phyloP scores from a whole-genome alignment of 2,329 filamentous ascomycete genomes.

The Tolypocladium capitatum region DNA sequence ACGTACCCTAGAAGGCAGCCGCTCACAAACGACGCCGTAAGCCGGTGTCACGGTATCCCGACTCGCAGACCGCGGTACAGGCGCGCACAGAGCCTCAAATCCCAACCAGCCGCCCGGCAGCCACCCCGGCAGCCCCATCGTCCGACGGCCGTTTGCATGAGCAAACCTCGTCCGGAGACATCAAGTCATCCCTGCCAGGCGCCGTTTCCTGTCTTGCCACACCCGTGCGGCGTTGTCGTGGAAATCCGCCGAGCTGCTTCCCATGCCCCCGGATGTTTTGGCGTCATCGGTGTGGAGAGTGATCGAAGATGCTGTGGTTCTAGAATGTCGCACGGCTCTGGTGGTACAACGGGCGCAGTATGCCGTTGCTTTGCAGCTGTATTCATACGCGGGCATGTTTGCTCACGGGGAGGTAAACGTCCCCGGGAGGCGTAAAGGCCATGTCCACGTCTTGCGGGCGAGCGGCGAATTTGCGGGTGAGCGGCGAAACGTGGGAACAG shows the following conservation, averaged over 20 bases:
- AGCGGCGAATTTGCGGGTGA: no score
- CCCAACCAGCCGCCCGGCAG: neutral
- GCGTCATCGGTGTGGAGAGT: neutral
- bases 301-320: neutral
- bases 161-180: conserved; percentile 1
- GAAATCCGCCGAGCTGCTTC: neutral
- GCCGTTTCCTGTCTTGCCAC: neutral
- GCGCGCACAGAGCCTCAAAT: neutral
- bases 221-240: neutral
- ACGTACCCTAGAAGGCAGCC: neutral
- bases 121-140: neutral
- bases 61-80: neutral
- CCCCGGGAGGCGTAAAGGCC: neutral
- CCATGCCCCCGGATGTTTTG: neutral
- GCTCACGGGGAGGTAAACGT: neutral
- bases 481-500: neutral
- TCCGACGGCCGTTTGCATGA: conserved; percentile 1
- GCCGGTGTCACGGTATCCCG: neutral
- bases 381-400: neutral
- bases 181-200: neutral
- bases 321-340: neutral
- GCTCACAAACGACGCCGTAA: neutral
- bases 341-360: neutral
- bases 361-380: neutral
- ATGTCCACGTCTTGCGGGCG: neutral